These are phyloP conservation scores for Pluteus cervinus DNA, from an alignment of 768 basidiomycete species.

Conservation along the genomic window DNA sequence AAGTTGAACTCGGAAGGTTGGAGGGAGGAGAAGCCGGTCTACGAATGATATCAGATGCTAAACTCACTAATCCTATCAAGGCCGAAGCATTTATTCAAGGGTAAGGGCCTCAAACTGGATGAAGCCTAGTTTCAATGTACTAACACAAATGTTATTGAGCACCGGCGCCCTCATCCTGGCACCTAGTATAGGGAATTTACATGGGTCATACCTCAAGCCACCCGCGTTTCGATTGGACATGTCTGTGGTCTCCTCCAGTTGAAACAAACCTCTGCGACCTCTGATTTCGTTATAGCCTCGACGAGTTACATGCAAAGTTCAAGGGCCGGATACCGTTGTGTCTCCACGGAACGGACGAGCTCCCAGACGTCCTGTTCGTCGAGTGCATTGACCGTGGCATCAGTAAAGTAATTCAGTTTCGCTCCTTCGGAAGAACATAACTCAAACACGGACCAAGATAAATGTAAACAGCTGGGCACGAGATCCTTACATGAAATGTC, in stretches of 20 bases:
- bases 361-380: constrained; percentile 36
- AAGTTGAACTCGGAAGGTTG: constrained; percentile 42
- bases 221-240: constrained; percentile 41
- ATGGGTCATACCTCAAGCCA: constrained; percentile 38
- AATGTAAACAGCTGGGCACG: constrained; percentile 44
- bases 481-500: constrained; percentile 32
- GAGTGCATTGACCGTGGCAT: constrained; percentile 41
- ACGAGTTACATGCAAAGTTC: constrained; percentile 28
- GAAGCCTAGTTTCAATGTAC: too few species aligned
- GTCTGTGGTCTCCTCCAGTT: constrained; percentile 15
- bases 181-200: constrained; percentile 43
- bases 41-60: constrained; percentile 39
- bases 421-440: neutral
- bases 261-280: neutral
- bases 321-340: constrained; percentile 30
- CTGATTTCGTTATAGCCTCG: constrained; percentile 22
- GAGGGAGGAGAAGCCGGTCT: constrained; percentile 47
- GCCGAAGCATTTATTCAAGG: constrained; percentile 36
- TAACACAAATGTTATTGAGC: constrained; percentile 14
- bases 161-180: constrained; percentile 40
- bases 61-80: constrained; percentile 37
- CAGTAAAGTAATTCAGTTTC: constrained; percentile 26
- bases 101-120: constrained; percentile 13
- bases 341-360: constrained; percentile 39
- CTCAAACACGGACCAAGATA: constrained; percentile 17